Evolutionary conservation across 2,329 filamentous ascomycete species (phyloP).

Genomic region (Zymoseptoria brevis): DNA sequence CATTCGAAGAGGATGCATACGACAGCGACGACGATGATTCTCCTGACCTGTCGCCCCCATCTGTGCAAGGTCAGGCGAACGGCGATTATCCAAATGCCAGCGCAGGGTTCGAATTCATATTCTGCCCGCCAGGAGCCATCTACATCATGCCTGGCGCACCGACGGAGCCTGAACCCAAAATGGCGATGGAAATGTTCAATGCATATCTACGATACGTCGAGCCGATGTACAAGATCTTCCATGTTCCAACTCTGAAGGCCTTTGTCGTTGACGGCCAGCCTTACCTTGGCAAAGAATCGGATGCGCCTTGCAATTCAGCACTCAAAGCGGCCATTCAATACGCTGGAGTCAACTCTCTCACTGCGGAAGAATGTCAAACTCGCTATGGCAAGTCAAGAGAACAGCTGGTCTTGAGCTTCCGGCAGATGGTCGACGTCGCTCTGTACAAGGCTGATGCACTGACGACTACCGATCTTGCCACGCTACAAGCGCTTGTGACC

Average conservation of each 20-base stretch:
- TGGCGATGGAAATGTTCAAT: slow-evolving; percentile 15
- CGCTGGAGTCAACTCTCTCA: slow-evolving; percentile 25
- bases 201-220: slow-evolving; percentile 24
- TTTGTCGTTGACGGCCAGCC: slow-evolving; percentile 18
- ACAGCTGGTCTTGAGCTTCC: slow-evolving; percentile 19
- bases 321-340: slow-evolving; percentile 26
- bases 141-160: slow-evolving; percentile 28
- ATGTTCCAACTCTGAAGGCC: slow-evolving; percentile 20
- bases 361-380: slow-evolving; percentile 23
- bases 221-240: slow-evolving; percentile 24
- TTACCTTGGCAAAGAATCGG: slow-evolving; percentile 20
- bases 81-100: slow-evolving; percentile 1
- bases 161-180: slow-evolving; percentile 16
- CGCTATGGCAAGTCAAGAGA: slow-evolving; percentile 14
- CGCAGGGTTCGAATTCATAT: slow-evolving; percentile 23
- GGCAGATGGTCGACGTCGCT: slow-evolving; percentile 22
- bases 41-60: slow-evolving; percentile 13
- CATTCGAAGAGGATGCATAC: slow-evolving; percentile 23
- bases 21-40: slow-evolving; percentile 14
- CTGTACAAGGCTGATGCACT: slow-evolving; percentile 27
- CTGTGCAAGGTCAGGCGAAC: neutral
- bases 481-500: slow-evolving; percentile 24
- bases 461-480: slow-evolving; percentile 25
- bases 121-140: slow-evolving; percentile 24
- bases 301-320: slow-evolving; percentile 19